A percentile compares a stretch with the other conserved stretches of the same genome.
Conservation (phyloP, 371 early-diverging fungal species). For the Mucor mucedo region DNA sequence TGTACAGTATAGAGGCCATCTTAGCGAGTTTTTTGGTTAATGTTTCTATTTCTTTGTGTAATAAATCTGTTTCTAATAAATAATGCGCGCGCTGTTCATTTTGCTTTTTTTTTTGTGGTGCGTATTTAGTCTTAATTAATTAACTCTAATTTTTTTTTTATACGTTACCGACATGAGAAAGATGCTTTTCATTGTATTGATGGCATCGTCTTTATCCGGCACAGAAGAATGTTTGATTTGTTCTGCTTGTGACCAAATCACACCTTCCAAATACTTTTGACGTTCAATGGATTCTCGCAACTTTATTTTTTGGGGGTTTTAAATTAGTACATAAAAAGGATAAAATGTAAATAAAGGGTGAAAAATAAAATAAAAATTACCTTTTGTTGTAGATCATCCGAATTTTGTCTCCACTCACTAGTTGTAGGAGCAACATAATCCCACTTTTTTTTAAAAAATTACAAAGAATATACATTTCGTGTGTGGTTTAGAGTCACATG, state of each 20-base stretch:
- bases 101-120: constrained; percentile 19
- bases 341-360: too few relatives aligned
- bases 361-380: constrained; percentile 15
- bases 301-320: not conserved
- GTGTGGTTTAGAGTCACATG: constrained; percentile 1
- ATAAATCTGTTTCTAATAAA: constrained; percentile 28
- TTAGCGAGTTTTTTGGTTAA: constrained; percentile 32
- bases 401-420: constrained; percentile 17
- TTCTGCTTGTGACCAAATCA: constrained; percentile 38
- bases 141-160: not conserved
- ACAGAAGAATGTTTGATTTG: constrained; percentile 29
- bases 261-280: constrained; percentile 31
- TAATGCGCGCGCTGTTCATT: constrained; percentile 33
- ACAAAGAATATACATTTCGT: too few relatives aligned
- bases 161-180: constrained; percentile 30
- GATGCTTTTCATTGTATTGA: constrained; percentile 39
- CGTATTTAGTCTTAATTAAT: not conserved
- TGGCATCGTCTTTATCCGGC: constrained; percentile 20
- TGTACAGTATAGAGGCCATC: constrained; percentile 31
- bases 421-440: constrained; percentile 27
- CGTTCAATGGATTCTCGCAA: constrained; percentile 35
- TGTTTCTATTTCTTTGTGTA: constrained; percentile 34
- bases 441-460: constrained; percentile 18
- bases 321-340: too few relatives aligned
- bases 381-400: constrained; percentile 37